These are phyloP conservation scores for Umbilicus rupestris DNA, from an alignment of 164 flowering plant species.

Conservation along the genomic window DNA sequence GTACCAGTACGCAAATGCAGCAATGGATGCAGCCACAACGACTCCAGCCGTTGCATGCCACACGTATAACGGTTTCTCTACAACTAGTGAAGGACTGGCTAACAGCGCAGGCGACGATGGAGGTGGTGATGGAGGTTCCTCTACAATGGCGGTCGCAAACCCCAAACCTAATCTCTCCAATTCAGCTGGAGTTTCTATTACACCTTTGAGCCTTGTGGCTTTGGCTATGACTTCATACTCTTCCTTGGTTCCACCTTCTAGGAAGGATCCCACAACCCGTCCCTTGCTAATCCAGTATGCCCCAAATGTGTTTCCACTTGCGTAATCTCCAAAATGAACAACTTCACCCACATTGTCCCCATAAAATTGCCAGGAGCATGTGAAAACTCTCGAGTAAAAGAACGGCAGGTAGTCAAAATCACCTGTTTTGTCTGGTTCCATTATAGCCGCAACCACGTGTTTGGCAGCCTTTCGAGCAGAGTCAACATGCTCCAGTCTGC, in stretches of 20 bases:
- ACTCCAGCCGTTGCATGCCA: constrained; percentile 87
- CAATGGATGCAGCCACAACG: constrained; percentile 58
- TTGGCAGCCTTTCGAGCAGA: constrained; percentile 72
- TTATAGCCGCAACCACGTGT: constrained; percentile 77
- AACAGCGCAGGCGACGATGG: background rate
- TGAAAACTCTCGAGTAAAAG: constrained; percentile 87
- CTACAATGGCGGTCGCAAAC: constrained; percentile 40
- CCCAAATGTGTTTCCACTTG: constrained; percentile 53
- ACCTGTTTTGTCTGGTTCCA: constrained; percentile 50
- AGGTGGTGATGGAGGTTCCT: constrained; percentile 12
- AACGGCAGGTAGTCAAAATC: constrained; percentile 86
- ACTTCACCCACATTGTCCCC: constrained; percentile 87
- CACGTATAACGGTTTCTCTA: constrained; percentile 39
- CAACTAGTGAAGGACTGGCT: constrained; percentile 6
- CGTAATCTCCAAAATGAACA: constrained; percentile 70
- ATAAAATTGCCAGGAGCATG: constrained; percentile 93
- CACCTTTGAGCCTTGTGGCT: constrained; percentile 50
- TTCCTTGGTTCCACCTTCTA: constrained; percentile 89
- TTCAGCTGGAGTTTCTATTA: constrained; percentile 44
- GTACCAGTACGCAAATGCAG: constrained; percentile 86
- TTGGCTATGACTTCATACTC: constrained; percentile 83
- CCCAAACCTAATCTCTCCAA: constrained; percentile 59
- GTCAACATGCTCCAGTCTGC: constrained; percentile 94
- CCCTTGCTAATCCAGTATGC: constrained; percentile 85
- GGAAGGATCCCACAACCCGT: constrained; percentile 77